Evolutionary conservation across 371 early-diverging fungal genomes (phyloP).

Genomic region (Mortierella sp.): DNA sequence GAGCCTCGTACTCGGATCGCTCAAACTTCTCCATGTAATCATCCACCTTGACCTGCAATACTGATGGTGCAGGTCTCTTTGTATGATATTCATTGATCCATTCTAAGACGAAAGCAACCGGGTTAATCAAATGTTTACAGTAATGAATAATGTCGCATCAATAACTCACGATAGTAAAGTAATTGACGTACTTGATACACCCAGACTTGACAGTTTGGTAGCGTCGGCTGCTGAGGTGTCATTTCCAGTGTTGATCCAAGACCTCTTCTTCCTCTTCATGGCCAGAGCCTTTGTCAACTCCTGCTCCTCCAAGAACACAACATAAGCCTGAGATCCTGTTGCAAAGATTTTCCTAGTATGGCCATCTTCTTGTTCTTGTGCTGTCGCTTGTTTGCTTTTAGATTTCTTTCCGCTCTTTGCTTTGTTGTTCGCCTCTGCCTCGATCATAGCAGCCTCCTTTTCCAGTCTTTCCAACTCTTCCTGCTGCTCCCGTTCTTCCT

Average conservation of each 20-base stretch:
- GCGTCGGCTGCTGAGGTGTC: slow-evolving; percentile 38
- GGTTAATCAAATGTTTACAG: neutral
- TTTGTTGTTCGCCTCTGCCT: slow-evolving; percentile 31
- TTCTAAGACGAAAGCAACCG: slow-evolving; percentile 25
- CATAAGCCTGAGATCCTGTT: slow-evolving; percentile 78
- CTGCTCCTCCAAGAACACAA: slow-evolving; percentile 77
- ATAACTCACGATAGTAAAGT: too few species aligned
- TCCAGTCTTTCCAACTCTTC: slow-evolving; percentile 54
- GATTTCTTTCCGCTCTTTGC: slow-evolving; percentile 21
- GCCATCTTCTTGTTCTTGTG: neutral
- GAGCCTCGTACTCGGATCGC: slow-evolving; percentile 79
- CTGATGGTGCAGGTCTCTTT: slow-evolving; percentile 65
- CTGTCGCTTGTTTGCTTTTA: neutral
- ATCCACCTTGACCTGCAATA: slow-evolving; percentile 75
- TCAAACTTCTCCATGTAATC: slow-evolving; percentile 84
- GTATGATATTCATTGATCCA: slow-evolving; percentile 67
- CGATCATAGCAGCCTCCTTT: slow-evolving; percentile 29
- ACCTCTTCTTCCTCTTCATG: slow-evolving; percentile 69
- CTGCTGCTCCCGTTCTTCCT: slow-evolving; percentile 55
- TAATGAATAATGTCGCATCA: too few species aligned
- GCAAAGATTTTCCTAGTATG: slow-evolving; percentile 41
- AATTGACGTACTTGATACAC: slow-evolving; percentile 62
- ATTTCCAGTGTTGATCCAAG: slow-evolving; percentile 69
- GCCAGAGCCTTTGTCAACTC: slow-evolving; percentile 70
- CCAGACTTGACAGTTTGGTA: slow-evolving; percentile 60